Evolutionary conservation across 768 basidiomycete genomes (phyloP), one percentile per base, ranked within the genome.

Genomic region (Mycena capillaripes): DNA sequence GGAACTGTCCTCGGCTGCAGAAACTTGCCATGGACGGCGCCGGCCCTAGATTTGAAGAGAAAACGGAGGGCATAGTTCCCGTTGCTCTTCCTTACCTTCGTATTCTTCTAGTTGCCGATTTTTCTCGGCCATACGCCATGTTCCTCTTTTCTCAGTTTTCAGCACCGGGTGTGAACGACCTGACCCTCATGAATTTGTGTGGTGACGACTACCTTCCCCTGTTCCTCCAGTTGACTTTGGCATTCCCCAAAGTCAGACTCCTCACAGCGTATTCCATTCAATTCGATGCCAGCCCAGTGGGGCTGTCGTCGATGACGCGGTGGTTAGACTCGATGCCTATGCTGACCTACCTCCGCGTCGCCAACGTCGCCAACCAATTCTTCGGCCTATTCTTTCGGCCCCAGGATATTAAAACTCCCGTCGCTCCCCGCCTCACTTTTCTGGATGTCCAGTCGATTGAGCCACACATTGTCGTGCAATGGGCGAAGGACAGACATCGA

Each of bases 11-110:
- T 19, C 80, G 79, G 8, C 78, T 95, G 29, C 78, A 79, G 59
- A 90, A 89, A 63, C 83, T 95, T 50, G 83, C 88, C 19, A 76
- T 94, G 40, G 90, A 93, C 76, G 89, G 89, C 57, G 91, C 91
- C 30, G 91, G 92, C 7, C 91, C 92, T 25, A 78, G 77, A 65
- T 84, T 77, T 74, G 68, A 78, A 56, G 71, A 78, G 58, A 76
- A 76, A 34, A 77, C 77, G 23, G 72, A 57, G 6, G 60, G 48
- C 29, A 60, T 82, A 17, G 60, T 72, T 1, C 87, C 91, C 6
- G 77, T 93, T 67, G 68, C 78, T 8, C 86, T 93, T 59, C 84
- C 82, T 12, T 74, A 82, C 32, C 84, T 94, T 17, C 86, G 83
- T 70, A 85, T 84, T 50, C 82, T 94, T 12, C 81, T 88, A 46